phyloP scores from a whole-genome alignment of 495 filamentous ascomycete species.

The Cudoniella acicularis region DNA sequence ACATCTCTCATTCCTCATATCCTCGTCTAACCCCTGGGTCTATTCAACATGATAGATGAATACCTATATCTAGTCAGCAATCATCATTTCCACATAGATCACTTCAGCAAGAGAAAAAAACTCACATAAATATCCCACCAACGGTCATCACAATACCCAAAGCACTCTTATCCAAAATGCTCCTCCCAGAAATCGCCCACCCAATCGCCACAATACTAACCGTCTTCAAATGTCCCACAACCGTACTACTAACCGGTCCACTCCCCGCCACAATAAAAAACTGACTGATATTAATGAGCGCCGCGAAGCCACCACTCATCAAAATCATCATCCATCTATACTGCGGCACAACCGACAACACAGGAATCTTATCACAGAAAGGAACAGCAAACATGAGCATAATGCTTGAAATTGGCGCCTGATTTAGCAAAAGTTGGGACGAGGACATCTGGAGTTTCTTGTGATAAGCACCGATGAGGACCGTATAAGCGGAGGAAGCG shows the following conservation, averaged over 20 bases:
- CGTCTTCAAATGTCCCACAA: conserved; percentile 49
- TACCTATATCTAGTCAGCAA: conserved; percentile 12
- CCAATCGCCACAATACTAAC: conserved; percentile 40
- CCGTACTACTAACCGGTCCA: conserved; percentile 48
- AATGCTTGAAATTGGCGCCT: conserved; percentile 43
- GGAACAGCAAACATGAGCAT: conserved; percentile 45
- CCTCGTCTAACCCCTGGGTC: neutral
- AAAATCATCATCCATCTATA: conserved; percentile 35
- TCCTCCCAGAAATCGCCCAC: conserved; percentile 29
- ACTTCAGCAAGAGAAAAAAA: neutral
- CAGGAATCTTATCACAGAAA: conserved; percentile 42
- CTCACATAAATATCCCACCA: conserved; percentile 18
- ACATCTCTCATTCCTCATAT: neutral
- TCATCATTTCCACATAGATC: neutral
- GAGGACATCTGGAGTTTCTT: conserved; percentile 44
- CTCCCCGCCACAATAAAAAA: conserved; percentile 51
- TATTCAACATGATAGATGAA: conserved; percentile 20
- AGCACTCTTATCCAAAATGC: conserved; percentile 27
- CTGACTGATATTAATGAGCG: conserved; percentile 50
- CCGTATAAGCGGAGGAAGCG: conserved; percentile 44
- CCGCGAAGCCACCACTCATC: conserved; percentile 42
- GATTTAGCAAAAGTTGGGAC: conserved; percentile 52
- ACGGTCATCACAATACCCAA: conserved; percentile 25
- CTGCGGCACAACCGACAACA: conserved; percentile 31
- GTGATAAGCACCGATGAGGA: conserved; percentile 47